Conservation (phyloP, 257 asterid genomes). For the Solanum verrucosum region DNA sequence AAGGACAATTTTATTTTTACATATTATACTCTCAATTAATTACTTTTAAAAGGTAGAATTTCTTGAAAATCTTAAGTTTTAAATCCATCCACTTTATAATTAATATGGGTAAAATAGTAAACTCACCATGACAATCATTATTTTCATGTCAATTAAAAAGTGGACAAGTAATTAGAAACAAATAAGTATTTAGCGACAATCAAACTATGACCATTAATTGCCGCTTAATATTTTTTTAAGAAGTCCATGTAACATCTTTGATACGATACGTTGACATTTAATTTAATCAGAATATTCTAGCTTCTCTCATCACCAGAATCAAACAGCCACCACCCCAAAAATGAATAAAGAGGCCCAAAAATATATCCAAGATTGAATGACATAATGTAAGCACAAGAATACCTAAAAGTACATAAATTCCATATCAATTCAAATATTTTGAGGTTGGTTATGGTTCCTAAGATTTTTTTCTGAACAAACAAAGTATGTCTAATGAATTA, state of each 20-base stretch:
- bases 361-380: background rate
- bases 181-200: no score
- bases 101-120: no score
- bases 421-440: background rate
- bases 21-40: no score
- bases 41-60: no score
- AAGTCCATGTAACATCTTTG: background rate
- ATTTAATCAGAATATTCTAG: background rate
- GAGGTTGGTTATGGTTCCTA: background rate
- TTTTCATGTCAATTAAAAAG: no score
- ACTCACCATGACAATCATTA: no score
- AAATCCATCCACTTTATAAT: no score
- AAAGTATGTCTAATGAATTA: background rate
- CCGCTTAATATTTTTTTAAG: no score
- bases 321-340: background rate
- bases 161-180: no score
- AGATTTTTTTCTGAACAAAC: background rate
- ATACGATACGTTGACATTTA: background rate
- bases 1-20: no score
- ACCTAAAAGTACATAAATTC: background rate
- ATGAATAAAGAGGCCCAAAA: background rate
- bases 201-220: background rate
- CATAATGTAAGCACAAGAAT: background rate
- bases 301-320: background rate
- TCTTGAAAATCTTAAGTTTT: no score